Base-by-base conservation (phyloP, 1,284 basidiomycete genomes). In the Rhodofomes roseus region DNA sequence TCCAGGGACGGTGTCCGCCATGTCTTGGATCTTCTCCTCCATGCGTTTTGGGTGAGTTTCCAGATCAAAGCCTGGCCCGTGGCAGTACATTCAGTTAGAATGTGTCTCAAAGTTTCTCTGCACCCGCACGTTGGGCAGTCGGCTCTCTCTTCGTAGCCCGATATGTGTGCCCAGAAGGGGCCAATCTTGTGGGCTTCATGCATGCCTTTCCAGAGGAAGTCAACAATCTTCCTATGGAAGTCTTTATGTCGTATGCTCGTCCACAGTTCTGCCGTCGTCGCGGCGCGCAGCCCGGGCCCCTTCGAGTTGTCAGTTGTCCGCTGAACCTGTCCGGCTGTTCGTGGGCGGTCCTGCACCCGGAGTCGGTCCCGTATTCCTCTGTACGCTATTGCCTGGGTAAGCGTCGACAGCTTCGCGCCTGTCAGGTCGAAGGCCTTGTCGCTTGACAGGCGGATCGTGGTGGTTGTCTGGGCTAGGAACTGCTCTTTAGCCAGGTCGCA, bases 121-220 rank as follows among this genome's bases (percentile, higher is more conserved):
- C 9, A 5, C 1, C 22, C n/a, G 11, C 41, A 43, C 3, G 9
- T 18, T 1, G 16, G 9, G 41, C 41, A 43, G 6, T 2, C 5
- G 2, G 41, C 41, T 20, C 41, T 43, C 8, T 43, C 41, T 22
- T 20, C 20, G 41, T 43, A 65, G 1, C 51, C 58, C 0, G 67
- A 63, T 4, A 71, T 67, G 0, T 68, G 59, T 9, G 53, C 23
- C 74, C 73, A 74, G 66, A 67, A 72, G 1, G 52, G 44, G 0
- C 76, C 74, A 1, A 66, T 41, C 23, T 62, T 62, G 52, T 67
- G 67, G 0, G 69, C 68, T 27, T 69, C 63, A 54, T 76, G 75
- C 7, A 68, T 64, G 0, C 55, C 18, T 53, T 61, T 70, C 72
- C 71, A 76, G 2, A 73, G 53, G 65, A 73, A 74, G 55, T 65